Evolutionary conservation across 2,329 filamentous ascomycete genomes (phyloP), one percentile per base, ranked within the genome.

Genomic region (Didymella lethalis): DNA sequence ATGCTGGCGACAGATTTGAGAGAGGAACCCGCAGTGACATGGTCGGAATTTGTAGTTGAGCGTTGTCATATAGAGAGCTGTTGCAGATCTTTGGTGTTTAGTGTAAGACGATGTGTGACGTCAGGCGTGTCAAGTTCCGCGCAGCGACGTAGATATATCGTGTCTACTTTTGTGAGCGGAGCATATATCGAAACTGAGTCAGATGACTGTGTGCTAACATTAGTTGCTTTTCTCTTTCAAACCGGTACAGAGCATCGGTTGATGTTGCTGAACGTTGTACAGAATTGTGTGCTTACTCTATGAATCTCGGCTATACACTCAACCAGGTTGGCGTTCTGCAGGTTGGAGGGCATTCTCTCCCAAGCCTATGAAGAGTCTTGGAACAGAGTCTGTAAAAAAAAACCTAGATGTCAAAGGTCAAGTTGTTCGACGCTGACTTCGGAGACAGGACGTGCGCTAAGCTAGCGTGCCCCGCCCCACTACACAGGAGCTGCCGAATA

Each of bases 81-180:
- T 10, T 26, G 28, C 28, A 45, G 29, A 46, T 36, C 34, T 26
- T 45, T 59, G 38, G 36, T 41, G 38, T 16, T 23, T 18, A 7
- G 12, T 44, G 41, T 26, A 44, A 26, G 61, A 52, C 48, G 63
- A 61, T 62, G 48, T 23, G 54, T 72, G 71, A 74, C 69, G 71
- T 75, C 69, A 73, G 66, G 69, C n/a, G 50, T 51, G 41, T 36
- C 71, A 54, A 26, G 26, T 31, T 59, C 55, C 54, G 49, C 50
- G 12, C 18, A 53, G 18, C 29, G 20, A 14, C 16, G 32, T 41
- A 16, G 4, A 18, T 25, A 34, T 11, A 29, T 38, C 23, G 48
- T 18, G 3, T 20, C 31, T 25, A 26, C 20, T 51, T 47, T 18
- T 32, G 18, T 4, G 28, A 55, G 23, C 31, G 36, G 34, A 28